Evolutionary conservation across 2,329 filamentous ascomycete species (phyloP), one percentile per base, ranked within the genome.

Genomic region (Aspergillus tanneri): DNA sequence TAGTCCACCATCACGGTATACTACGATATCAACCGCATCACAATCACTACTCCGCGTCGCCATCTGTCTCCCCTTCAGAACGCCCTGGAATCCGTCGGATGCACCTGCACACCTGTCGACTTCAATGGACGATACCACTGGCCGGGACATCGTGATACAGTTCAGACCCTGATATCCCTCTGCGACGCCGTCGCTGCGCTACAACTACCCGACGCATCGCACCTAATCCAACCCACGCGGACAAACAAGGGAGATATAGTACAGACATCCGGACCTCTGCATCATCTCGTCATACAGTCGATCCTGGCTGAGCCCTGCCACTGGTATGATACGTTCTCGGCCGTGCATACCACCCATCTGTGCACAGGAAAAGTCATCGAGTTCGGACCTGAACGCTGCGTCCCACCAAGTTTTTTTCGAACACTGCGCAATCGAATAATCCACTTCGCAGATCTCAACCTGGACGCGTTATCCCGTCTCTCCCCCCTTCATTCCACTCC

Each of bases 61-160:
- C 43, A 11, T 22, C 10, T 53, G 2, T 14, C 9, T 5, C 36
- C 27, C 2, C 42, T 58, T 12, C 49, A 55, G 25, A 21, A 49
- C 9, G n/a, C 40, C 3, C 44, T 58, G 2, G 52, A 47, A 12
- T 21, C 39, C 2, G 54, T 58, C 14, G 22, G 30, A 8, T 47
- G 52, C 2, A 47, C 27, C 3, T 47, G 52, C 2, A 47, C 27
- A 2, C 50, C 44, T 12, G 46, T 58, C 5, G 48, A 53, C 3
- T 55, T 56, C 42, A 58, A 56, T 16, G 56, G 56, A 1, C 52
- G 56, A 10, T 58, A 56, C 12, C 56, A 58, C 42, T 58, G 56
- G 54, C 5, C 41, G 8, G 54, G 49, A 3, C 46, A 58, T 14
- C 25, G 49, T 3, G 34, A 49, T 6, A 39, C 32, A 1, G 19